Base-by-base conservation (phyloP, 2,329 filamentous ascomycete species). In the Alternaria incomplexa region DNA sequence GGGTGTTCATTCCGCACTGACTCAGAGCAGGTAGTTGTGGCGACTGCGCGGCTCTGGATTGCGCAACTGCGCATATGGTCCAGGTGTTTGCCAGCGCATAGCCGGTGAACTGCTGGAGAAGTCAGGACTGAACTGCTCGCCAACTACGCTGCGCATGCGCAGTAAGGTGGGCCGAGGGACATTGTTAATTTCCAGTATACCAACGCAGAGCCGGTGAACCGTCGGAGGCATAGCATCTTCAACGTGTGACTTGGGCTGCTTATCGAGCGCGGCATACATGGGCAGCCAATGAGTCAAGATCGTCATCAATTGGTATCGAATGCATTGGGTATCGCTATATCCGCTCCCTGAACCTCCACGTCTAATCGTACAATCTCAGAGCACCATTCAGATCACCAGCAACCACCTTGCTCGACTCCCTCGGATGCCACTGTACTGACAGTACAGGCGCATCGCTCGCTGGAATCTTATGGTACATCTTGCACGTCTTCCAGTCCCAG, bases 401-500 rank as follows among this genome's bases (percentile, higher is more conserved):
- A 2, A 91, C 92, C 36, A 98, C 89, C 85, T 97, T 97, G 77
- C 91, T 96, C 17, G 91, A 96, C 85, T 99, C 96, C 82, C 97
- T 92, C n/a, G 95, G 93, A 81, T 98, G 94, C 95, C 96, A 99
- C 78, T 92, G 91, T 61, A 96, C 88, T 69, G 91, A 92, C n/a
- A 93, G 93, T 58, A 97, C 86, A 6, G 94, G 89, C 56, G 91
- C 88, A 58, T 93, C 93, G 62, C 92, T 89, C 23, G 93, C 94
- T 81, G 91, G 88, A 68, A 99, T 89, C 86, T 98, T 98, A 82
- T 97, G 93, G 82, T 93, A 97, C 93, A 99, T 95, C 83, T 97
- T 98, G 80, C 95, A 97, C 43, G 93, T 97, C 87, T 99, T 99
- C 93, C 94, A 99, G 81, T 98, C 96, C 93, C 94, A 99, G 83